These are phyloP conservation scores for Globisporangium cystogenes DNA, from an alignment of 352 stramenopile genomes.

Conservation along the genomic window DNA sequence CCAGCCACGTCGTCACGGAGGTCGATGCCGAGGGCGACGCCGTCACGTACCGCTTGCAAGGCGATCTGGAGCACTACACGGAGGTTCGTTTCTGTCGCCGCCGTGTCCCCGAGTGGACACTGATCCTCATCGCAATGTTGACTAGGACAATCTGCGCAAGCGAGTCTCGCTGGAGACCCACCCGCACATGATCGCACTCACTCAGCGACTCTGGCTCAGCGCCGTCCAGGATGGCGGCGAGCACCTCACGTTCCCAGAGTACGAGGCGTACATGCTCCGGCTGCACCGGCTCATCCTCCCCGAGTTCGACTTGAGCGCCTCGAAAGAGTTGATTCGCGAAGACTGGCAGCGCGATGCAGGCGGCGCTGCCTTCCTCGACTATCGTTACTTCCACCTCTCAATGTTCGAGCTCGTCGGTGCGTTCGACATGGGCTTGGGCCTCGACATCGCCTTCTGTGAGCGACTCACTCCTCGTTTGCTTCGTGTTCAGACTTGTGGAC, in stretches of 20 bases:
- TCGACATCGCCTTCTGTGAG: background rate
- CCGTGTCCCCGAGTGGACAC: too few relatives aligned
- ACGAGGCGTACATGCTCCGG: constrained; percentile 67
- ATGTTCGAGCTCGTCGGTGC: constrained; percentile 80
- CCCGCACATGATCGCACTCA: constrained; percentile 61
- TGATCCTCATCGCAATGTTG: too few relatives aligned
- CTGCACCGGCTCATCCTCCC: constrained; percentile 73
- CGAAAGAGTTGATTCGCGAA: constrained; percentile 54
- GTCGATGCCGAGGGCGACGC: constrained; percentile 18
- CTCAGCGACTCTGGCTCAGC: constrained; percentile 63
- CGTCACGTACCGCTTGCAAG: constrained; percentile 60
- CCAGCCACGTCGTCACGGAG: constrained; percentile 57
- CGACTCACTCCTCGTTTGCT: too few relatives aligned
- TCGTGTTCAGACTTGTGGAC: constrained; percentile 49
- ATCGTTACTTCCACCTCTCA: constrained; percentile 71
- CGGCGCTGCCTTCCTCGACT: constrained; percentile 47
- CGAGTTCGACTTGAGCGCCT: constrained; percentile 61
- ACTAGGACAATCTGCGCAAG: constrained; percentile 62
- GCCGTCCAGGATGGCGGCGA: constrained; percentile 21
- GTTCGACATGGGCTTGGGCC: constrained; percentile 1
- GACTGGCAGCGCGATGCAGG: constrained; percentile 65
- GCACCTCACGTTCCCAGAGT: constrained; percentile 40
- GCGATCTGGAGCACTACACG: constrained; percentile 71
- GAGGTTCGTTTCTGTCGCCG: constrained; percentile 33
- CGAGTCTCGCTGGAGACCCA: constrained; percentile 51